Percentiles rank a stretch among this genome's conserved stretches.
phyloP scores from a whole-genome alignment of 805 yeast species.

The Yarrowia porcina region DNA sequence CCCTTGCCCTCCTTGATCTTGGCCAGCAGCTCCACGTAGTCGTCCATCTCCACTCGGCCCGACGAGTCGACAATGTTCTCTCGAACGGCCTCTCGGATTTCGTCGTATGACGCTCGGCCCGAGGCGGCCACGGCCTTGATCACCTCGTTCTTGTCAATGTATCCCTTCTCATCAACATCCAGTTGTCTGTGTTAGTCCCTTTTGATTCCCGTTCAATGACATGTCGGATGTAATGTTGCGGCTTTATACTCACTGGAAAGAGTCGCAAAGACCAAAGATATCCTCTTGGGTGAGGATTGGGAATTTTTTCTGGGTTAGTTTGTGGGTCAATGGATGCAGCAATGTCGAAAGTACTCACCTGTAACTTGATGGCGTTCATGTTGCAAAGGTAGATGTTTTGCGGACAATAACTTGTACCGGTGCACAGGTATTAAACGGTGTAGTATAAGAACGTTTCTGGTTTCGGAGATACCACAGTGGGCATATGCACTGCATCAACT shows the following conservation, averaged over 20 bases:
- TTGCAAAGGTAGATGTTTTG: neutral
- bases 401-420: neutral
- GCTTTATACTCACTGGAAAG: conserved; percentile 49
- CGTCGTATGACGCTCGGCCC: conserved; percentile 84
- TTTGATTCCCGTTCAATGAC: neutral
- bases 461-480: conserved; percentile 16
- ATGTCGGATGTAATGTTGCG: neutral
- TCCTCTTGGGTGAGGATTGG: conserved; percentile 86
- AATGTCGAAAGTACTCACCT: conserved; percentile 42
- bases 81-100: conserved; percentile 89
- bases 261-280: conserved; percentile 77
- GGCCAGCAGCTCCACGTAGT: conserved; percentile 79
- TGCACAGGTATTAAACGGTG: neutral
- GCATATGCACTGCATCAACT: neutral
- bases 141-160: conserved; percentile 87
- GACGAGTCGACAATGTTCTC: conserved; percentile 91
- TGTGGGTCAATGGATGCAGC: neutral
- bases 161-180: conserved; percentile 89
- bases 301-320: conserved; percentile 59
- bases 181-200: conserved; percentile 47
- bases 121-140: conserved; percentile 75
- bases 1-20: conserved; percentile 57
- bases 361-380: conserved; percentile 65
- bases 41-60: conserved; percentile 95
- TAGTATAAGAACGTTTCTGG: neutral